These are phyloP conservation scores for Afroboletus lepidellus DNA, from an alignment of 1,284 basidiomycete species.

Conservation along the genomic window DNA sequence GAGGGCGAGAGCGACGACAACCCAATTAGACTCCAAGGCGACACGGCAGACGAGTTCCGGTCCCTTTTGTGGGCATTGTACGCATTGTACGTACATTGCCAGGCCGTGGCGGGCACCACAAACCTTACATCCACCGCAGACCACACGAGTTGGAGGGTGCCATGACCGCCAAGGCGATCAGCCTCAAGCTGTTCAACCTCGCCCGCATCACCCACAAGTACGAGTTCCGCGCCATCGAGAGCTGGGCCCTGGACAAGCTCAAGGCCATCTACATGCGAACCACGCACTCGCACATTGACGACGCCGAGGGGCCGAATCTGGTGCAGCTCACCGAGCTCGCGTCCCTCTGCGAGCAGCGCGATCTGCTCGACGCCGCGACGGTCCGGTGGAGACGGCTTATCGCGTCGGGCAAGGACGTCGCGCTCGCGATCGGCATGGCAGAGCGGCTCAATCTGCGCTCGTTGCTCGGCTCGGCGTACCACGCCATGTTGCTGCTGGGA, in stretches of 20 bases:
- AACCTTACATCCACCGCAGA: slow-evolving; percentile 27
- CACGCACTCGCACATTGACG: slow-evolving; percentile 28
- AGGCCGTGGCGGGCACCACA: slow-evolving; percentile 3
- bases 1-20: slow-evolving; percentile 48
- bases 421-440: slow-evolving; percentile 41
- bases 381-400: slow-evolving; percentile 43
- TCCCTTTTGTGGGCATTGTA: slow-evolving; percentile 50
- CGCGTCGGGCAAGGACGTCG: slow-evolving; percentile 42
- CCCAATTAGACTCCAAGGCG: slow-evolving; percentile 49
- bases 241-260: slow-evolving; percentile 47
- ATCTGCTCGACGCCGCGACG: slow-evolving; percentile 41
- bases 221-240: slow-evolving; percentile 50
- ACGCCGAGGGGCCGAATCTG: slow-evolving; percentile 35
- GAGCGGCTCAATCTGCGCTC: slow-evolving; percentile 43
- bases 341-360: slow-evolving; percentile 43
- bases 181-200: slow-evolving; percentile 44
- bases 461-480: slow-evolving; percentile 43
- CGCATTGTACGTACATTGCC: slow-evolving; percentile 42
- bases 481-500: slow-evolving; percentile 44
- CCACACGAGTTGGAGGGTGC: slow-evolving; percentile 49
- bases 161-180: slow-evolving; percentile 41
- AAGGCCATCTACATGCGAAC: slow-evolving; percentile 39
- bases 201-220: slow-evolving; percentile 57
- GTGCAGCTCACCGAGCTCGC: slow-evolving; percentile 46
- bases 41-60: slow-evolving; percentile 47